These are phyloP conservation scores for Fusarium nematophilum DNA, from an alignment of 2,329 filamentous ascomycete species.

Conservation along the genomic window DNA sequence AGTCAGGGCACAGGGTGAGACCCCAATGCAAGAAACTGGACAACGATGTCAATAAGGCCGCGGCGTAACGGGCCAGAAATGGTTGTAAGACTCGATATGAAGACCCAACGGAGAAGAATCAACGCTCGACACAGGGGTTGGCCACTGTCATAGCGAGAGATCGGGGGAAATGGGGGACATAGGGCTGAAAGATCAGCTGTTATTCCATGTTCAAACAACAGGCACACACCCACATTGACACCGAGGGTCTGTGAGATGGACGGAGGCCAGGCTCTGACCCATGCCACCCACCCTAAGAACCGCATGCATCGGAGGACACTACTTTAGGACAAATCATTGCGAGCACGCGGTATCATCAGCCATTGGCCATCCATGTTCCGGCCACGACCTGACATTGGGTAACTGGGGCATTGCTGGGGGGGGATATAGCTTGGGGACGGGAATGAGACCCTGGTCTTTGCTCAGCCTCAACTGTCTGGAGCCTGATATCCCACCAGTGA, in stretches of 20 bases:
- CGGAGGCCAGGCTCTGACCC: slow-evolving; percentile 16
- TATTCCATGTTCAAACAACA: slow-evolving; percentile 18
- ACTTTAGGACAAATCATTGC: slow-evolving; percentile 25
- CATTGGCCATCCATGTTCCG: slow-evolving; percentile 19
- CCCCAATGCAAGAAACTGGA: slow-evolving; percentile 4
- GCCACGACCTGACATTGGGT: slow-evolving; percentile 9
- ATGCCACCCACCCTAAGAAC: slow-evolving; percentile 10
- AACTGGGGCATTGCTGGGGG: slow-evolving; percentile 16
- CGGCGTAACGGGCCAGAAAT: slow-evolving; percentile 15
- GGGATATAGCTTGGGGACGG: slow-evolving; percentile 4
- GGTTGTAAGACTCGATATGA: slow-evolving; percentile 20
- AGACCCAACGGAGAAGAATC: slow-evolving; percentile 11
- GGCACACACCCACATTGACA: slow-evolving; percentile 1
- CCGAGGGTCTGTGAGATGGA: slow-evolving; percentile 5
- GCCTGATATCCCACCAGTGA: slow-evolving; percentile 11
- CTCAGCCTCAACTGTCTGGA: slow-evolving; percentile 31
- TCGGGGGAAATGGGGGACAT: slow-evolving; percentile 20
- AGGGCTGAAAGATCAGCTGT: slow-evolving; percentile 43
- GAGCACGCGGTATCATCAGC: slow-evolving; percentile 20
- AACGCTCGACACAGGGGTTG: slow-evolving; percentile 12
- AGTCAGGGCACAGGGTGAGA: slow-evolving; percentile 7
- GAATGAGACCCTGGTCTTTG: slow-evolving; percentile 16
- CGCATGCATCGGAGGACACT: slow-evolving; percentile 20
- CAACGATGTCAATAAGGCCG: slow-evolving; percentile 7
- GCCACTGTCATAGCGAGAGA: slow-evolving; percentile 22